A percentile compares a stretch with the other conserved stretches of the same genome.
These are phyloP conservation scores for Backusella psychrophila DNA, from an alignment of 192 early-diverging fungal species.

Conservation along the genomic window DNA sequence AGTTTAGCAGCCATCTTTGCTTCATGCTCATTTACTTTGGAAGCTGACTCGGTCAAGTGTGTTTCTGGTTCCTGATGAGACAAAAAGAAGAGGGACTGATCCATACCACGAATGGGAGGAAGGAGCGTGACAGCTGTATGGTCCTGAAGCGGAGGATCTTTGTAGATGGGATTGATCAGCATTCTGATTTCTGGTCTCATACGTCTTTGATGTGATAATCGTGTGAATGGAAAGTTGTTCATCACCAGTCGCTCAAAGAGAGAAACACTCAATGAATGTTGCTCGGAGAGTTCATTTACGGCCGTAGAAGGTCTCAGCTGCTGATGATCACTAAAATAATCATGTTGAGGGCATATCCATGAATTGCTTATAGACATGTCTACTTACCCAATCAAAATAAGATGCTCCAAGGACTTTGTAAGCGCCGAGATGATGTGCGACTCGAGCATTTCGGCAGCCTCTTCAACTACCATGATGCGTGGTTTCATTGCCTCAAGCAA, in stretches of 20 bases:
- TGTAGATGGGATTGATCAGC: slow-evolving; percentile 50
- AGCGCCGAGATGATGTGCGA: slow-evolving; percentile 52
- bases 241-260: slow-evolving; percentile 53
- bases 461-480: slow-evolving; percentile 54
- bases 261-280: slow-evolving; percentile 45
- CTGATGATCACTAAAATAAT: slow-evolving; percentile 47
- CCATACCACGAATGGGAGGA: slow-evolving; percentile 44
- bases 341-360: background rate
- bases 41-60: slow-evolving; percentile 41
- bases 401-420: slow-evolving; percentile 44
- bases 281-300: slow-evolving; percentile 41
- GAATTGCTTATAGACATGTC: background rate
- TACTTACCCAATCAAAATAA: slow-evolving; percentile 54
- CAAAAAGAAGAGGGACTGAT: slow-evolving; percentile 50
- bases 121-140: slow-evolving; percentile 34
- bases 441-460: slow-evolving; percentile 57
- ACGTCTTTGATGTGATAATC: slow-evolving; percentile 49
- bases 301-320: slow-evolving; percentile 54
- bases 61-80: slow-evolving; percentile 45
- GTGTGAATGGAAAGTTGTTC: slow-evolving; percentile 40
- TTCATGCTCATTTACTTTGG: slow-evolving; percentile 46
- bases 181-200: slow-evolving; percentile 55
- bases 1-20: slow-evolving; percentile 48
- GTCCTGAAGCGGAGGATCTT: slow-evolving; percentile 42
- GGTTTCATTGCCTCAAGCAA: slow-evolving; percentile 43